A percentile compares a stretch with the other conserved stretches of the same genome.
phyloP scores from a whole-genome alignment of 768 basidiomycete genomes.

The Mycena polygramma region DNA sequence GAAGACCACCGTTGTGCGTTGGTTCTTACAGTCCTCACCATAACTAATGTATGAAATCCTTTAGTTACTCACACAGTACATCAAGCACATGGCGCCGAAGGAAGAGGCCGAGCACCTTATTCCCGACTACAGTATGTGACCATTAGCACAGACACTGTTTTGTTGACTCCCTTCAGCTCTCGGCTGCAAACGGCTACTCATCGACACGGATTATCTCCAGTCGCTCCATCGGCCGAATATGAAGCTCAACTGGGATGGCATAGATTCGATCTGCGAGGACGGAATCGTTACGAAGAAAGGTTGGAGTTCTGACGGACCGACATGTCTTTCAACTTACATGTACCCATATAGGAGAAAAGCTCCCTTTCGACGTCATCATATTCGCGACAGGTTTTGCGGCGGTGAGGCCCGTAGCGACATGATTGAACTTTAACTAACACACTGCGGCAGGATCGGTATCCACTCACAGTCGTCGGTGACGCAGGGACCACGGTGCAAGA shows the following conservation, averaged over 20 bases:
- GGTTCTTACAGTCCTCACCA: neutral
- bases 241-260: constrained; percentile 20
- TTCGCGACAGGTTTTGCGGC: constrained; percentile 68
- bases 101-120: constrained; percentile 59
- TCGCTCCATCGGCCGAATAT: constrained; percentile 19
- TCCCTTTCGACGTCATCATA: constrained; percentile 69
- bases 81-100: constrained; percentile 55
- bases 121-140: constrained; percentile 59
- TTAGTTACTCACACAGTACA: constrained; percentile 47
- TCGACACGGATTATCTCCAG: constrained; percentile 10
- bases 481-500: constrained; percentile 56
- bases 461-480: constrained; percentile 57
- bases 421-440: constrained; percentile 1
- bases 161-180: neutral
- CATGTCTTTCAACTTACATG: neutral
- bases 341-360: constrained; percentile 53
- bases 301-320: neutral
- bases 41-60: neutral
- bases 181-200: constrained; percentile 20
- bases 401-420: constrained; percentile 46
- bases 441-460: constrained; percentile 50
- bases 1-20: constrained; percentile 16
- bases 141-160: too few relatives aligned
- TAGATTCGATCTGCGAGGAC: constrained; percentile 6
- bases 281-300: constrained; percentile 19